phyloP scores from a whole-genome alignment of 495 filamentous ascomycete species.

The Penicillium egyptiacum region DNA sequence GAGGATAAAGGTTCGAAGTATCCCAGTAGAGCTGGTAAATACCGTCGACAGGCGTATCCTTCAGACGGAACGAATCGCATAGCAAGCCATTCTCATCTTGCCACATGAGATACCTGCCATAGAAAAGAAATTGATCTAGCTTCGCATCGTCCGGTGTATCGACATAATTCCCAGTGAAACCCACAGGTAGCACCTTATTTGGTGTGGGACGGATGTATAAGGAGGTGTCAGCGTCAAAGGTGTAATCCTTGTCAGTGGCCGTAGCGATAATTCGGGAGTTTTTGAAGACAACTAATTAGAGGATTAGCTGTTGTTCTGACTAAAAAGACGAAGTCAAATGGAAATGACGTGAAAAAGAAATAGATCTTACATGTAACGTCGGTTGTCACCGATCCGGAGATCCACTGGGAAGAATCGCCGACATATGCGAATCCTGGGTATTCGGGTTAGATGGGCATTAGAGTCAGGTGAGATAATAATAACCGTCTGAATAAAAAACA shows the following conservation, averaged over 20 bases:
- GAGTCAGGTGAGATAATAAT: not conserved
- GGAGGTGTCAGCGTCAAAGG: slow-evolving; percentile 20
- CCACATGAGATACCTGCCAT: slow-evolving; percentile 26
- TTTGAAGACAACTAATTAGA: slow-evolving; percentile 16
- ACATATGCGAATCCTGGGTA: slow-evolving; percentile 26
- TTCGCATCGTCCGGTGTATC: slow-evolving; percentile 17
- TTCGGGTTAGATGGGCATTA: not conserved
- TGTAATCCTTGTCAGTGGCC: slow-evolving; percentile 22
- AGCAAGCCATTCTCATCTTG: slow-evolving; percentile 14
- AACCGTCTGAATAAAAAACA: slow-evolving; percentile 29
- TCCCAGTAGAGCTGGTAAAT: slow-evolving; percentile 29
- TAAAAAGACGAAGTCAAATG: not conserved
- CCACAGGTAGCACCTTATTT: slow-evolving; percentile 18
- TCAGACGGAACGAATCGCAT: slow-evolving; percentile 24
- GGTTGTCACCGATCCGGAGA: slow-evolving; percentile 20
- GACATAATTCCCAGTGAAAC: slow-evolving; percentile 24
- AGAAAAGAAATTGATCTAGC: slow-evolving; percentile 20
- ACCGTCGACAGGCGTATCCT: slow-evolving; percentile 21
- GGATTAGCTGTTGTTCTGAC: not conserved
- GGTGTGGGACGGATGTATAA: slow-evolving; percentile 26
- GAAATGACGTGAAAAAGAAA: not conserved
- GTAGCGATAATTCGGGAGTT: slow-evolving; percentile 18
- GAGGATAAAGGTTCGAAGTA: slow-evolving; percentile 20
- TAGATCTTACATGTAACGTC: slow-evolving; percentile 27
- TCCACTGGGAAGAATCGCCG: slow-evolving; percentile 27